Evolutionary conservation across 2,329 filamentous ascomycete genomes (phyloP), one percentile per base, ranked within the genome.

Genomic region (Neobulgaria alba): DNA sequence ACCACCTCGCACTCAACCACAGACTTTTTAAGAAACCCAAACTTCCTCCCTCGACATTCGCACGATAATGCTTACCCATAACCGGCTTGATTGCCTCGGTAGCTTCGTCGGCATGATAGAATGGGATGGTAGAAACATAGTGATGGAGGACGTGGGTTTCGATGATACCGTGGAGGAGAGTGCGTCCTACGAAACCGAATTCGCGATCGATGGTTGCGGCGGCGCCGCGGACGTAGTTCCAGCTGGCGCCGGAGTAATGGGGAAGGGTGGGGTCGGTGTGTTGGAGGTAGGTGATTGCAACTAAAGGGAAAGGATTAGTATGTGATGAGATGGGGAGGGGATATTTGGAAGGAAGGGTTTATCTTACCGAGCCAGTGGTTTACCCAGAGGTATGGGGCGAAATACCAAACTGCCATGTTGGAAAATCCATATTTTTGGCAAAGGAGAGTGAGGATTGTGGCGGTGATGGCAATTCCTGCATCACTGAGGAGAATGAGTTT

Each of bases 141-240:
- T 96, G 90, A 73, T 96, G 90, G 46, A 95, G 84, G 45, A 96
- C 90, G 68, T 96, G 90, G 36, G 90, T 95, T 73, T 95, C 90
- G 63, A 95, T 82, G 65, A 96, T 95, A 58, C 89, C 90, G 73
- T 96, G 90, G 63, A 95, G 73, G 47, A 96, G 75, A 55, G 83
- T 75, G 56, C 88, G 87, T 46, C 90, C 90, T 60, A 96, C 82
- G 72, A 95, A 95, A 48, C 90, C 90, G 60, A 95, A 94, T 64
- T 96, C 90, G 57, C 90, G 89, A 61, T 96, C 90, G 57, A 96
- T 95, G 48, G 90, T 96, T 43, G 90, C 89, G 44, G 88, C 89
- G 43, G 90, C 90, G 57, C 90, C 90, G 53, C 90, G 88, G 51
- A 89, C 80, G 61, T 88, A 96, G 68, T 83, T 94, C 90, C 90